A percentile compares a stretch with the other conserved stretches of the same genome.
These are phyloP conservation scores for Raphanus sativus DNA, from an alignment of 345 rosid genomes.

Conservation along the genomic window DNA sequence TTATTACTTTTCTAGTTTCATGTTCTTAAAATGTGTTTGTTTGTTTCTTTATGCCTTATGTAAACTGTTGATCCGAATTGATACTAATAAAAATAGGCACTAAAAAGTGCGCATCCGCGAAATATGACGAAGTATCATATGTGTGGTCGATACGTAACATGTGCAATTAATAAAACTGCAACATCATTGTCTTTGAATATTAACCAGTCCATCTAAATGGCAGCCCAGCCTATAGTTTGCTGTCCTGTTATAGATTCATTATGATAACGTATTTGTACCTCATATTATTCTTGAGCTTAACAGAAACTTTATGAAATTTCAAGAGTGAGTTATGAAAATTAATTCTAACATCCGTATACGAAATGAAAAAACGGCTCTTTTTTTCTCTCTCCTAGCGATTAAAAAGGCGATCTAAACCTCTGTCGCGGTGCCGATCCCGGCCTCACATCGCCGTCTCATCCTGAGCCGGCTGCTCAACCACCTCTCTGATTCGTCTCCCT, in stretches of 20 bases:
- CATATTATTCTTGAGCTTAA: not conserved
- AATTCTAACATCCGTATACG: too few species aligned
- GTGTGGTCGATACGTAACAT: not conserved
- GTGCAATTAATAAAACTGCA: not conserved
- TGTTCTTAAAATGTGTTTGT: not conserved
- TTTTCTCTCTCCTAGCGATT: too few species aligned
- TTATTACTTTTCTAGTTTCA: not conserved
- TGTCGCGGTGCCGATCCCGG: too few species aligned
- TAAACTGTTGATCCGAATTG: not conserved
- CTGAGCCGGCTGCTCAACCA: too few species aligned
- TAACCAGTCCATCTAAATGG: not conserved
- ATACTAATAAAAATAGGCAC: not conserved
- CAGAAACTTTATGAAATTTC: not conserved
- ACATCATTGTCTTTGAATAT: constrained; percentile 10
- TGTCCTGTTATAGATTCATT: not conserved
- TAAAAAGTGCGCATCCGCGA: not conserved
- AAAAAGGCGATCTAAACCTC: too few species aligned
- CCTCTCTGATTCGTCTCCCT: too few species aligned
- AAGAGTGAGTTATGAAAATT: not conserved
- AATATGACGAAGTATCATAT: not conserved
- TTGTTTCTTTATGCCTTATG: not conserved
- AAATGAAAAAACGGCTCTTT: too few species aligned
- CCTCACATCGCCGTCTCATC: too few species aligned
- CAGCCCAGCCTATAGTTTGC: not conserved
- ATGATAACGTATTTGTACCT: not conserved